These are phyloP conservation scores for Coemansia sp. DNA, from an alignment of 192 early-diverging fungal species.

Conservation along the genomic window DNA sequence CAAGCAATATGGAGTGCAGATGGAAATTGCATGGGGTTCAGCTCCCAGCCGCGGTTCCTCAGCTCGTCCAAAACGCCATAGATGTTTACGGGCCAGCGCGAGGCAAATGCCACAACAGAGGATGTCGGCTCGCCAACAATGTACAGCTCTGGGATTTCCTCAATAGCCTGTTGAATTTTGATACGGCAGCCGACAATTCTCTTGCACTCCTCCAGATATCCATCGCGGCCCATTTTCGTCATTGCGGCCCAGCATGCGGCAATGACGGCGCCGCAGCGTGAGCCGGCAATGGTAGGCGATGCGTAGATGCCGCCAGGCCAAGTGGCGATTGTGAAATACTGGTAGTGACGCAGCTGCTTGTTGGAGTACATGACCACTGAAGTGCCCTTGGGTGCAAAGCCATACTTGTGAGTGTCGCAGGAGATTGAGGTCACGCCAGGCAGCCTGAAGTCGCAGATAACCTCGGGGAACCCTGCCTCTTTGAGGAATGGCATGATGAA, in stretches of 20 bases:
- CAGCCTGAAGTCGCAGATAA: conserved; percentile 83
- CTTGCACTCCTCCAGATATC: conserved; percentile 80
- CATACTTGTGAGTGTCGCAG: conserved; percentile 98
- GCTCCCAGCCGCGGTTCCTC: conserved; percentile 76
- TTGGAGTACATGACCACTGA: conserved; percentile 89
- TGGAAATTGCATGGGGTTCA: conserved; percentile 88
- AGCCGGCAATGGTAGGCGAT: conserved; percentile 88
- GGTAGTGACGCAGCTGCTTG: conserved; percentile 79
- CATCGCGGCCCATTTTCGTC: conserved; percentile 80
- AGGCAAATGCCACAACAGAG: conserved; percentile 83
- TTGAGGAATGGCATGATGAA: conserved; percentile 94
- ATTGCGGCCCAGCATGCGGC: conserved; percentile 96
- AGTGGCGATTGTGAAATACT: conserved; percentile 87
- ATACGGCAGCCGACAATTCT: conserved; percentile 76
- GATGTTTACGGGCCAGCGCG: conserved; percentile 69
- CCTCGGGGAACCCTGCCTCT: conserved; percentile 84
- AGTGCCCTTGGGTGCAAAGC: conserved; percentile 98
- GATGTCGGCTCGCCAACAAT: conserved; percentile 81
- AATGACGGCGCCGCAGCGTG: conserved; percentile 84
- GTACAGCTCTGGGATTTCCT: conserved; percentile 64
- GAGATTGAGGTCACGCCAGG: conserved; percentile 93
- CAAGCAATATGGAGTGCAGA: conserved; percentile 86
- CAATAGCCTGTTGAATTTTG: conserved; percentile 62
- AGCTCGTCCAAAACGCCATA: conserved; percentile 84
- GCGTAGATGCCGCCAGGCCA: conserved; percentile 98